A percentile compares a stretch with the other conserved stretches of the same genome.
These are phyloP conservation scores for Hyphopichia homilentoma DNA, from an alignment of 805 yeast species.

Conservation along the genomic window DNA sequence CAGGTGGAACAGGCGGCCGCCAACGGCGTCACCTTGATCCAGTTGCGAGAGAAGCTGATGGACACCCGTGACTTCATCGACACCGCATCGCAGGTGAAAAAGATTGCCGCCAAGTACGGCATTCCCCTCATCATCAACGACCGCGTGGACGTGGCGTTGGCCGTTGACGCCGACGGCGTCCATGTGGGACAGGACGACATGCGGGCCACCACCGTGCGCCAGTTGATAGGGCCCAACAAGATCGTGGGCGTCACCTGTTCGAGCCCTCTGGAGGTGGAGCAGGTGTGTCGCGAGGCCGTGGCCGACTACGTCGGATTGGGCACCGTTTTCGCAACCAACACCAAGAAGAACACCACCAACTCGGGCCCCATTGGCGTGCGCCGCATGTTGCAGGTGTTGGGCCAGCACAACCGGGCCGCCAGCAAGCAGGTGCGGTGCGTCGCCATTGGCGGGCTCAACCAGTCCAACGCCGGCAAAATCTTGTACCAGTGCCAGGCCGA, in stretches of 20 bases:
- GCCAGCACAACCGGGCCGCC: conserved; percentile 15
- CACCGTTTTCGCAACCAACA: conserved; percentile 67
- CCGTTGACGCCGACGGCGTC: conserved; percentile 85
- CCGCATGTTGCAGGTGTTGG: conserved; percentile 45
- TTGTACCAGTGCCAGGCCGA: conserved; percentile 45
- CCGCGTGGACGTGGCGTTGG: conserved; percentile 83
- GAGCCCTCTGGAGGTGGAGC: conserved; percentile 49
- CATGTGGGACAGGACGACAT: conserved; percentile 94
- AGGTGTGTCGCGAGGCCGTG: conserved; percentile 45
- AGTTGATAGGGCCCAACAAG: conserved; percentile 66
- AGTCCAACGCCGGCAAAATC: conserved; percentile 56
- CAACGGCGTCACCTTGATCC: conserved; percentile 78
- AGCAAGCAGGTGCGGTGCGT: conserved; percentile 50
- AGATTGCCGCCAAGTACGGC: conserved; percentile 51
- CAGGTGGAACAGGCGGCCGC: conserved; percentile 63
- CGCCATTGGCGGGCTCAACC: conserved; percentile 77
- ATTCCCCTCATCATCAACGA: conserved; percentile 86
- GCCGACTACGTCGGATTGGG: conserved; percentile 87
- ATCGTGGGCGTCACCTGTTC: conserved; percentile 79
- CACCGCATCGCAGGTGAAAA: conserved; percentile 58
- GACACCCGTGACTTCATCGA: conserved; percentile 66
- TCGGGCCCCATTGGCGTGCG: conserved; percentile 67
- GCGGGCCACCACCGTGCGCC: conserved; percentile 55
- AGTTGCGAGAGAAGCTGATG: conserved; percentile 73
- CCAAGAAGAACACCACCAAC: conserved; percentile 52